A percentile compares a stretch with the other conserved stretches of the same genome.
phyloP scores from a whole-genome alignment of 768 basidiomycete genomes.

The Russula dissimulans region DNA sequence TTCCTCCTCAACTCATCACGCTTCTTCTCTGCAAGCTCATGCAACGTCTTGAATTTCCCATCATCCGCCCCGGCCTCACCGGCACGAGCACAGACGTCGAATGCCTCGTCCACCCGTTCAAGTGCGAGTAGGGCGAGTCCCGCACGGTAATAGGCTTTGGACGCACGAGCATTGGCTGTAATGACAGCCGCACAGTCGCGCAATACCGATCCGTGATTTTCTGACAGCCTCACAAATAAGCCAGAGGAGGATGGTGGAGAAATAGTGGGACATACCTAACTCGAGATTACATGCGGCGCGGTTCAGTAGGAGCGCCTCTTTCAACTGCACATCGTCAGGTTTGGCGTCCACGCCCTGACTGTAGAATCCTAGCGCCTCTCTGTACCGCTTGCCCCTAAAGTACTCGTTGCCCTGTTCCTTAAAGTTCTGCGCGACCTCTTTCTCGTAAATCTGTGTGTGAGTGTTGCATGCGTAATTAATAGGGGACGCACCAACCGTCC shows the following conservation, averaged over 20 bases:
- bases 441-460: neutral
- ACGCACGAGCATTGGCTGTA: slow-evolving; percentile 46
- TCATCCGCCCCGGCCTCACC: slow-evolving; percentile 51
- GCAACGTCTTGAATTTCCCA: slow-evolving; percentile 40
- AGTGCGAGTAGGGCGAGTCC: slow-evolving; percentile 67
- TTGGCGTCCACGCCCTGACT: slow-evolving; percentile 82
- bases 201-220: slow-evolving; percentile 83
- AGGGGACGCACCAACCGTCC: slow-evolving; percentile 58
- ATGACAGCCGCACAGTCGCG: slow-evolving; percentile 76
- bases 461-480: neutral
- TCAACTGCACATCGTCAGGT: slow-evolving; percentile 49
- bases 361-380: slow-evolving; percentile 87
- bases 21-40: slow-evolving; percentile 37
- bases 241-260: neutral
- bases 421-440: slow-evolving; percentile 87
- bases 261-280: slow-evolving; percentile 43
- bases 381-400: slow-evolving; percentile 75
- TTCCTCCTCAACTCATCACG: slow-evolving; percentile 44
- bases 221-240: slow-evolving; percentile 30
- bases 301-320: slow-evolving; percentile 73
- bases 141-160: slow-evolving; percentile 86
- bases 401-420: slow-evolving; percentile 96
- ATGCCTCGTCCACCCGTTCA: slow-evolving; percentile 66
- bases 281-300: slow-evolving; percentile 91
- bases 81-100: slow-evolving; percentile 73